Conservation (phyloP, 805 yeast species). For the Candida pini region DNA sequence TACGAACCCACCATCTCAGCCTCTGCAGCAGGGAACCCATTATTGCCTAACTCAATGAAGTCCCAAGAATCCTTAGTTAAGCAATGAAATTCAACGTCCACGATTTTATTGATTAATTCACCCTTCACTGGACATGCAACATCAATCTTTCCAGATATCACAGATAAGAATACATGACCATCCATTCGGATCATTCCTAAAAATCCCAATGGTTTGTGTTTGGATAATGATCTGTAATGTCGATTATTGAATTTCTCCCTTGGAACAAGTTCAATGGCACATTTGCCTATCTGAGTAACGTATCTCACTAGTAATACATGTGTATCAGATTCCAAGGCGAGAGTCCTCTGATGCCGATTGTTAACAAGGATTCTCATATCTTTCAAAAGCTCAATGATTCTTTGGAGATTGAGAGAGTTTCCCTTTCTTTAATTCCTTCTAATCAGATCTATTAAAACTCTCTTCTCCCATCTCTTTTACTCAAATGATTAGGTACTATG, state of each 20-base stretch:
- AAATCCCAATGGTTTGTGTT: slow-evolving; percentile 54
- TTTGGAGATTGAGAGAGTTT: too few relatives aligned
- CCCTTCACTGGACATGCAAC: slow-evolving; percentile 80
- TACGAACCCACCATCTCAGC: too few relatives aligned
- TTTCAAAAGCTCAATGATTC: too few relatives aligned
- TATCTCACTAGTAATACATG: slow-evolving; percentile 44
- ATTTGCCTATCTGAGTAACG: slow-evolving; percentile 29
- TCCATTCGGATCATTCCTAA: slow-evolving; percentile 75
- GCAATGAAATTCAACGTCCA: slow-evolving; percentile 83
- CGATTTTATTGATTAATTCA: slow-evolving; percentile 75
- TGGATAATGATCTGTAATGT: slow-evolving; percentile 38
- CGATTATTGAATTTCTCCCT: slow-evolving; percentile 32
- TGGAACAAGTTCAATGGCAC: slow-evolving; percentile 46
- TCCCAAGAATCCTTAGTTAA: slow-evolving; percentile 75
- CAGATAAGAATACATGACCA: slow-evolving; percentile 64
- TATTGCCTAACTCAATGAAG: slow-evolving; percentile 58
- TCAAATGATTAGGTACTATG: too few relatives aligned
- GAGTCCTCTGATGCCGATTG: slow-evolving; percentile 31
- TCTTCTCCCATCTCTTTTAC: too few relatives aligned
- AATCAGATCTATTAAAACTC: too few relatives aligned
- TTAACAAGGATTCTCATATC: slow-evolving; percentile 35
- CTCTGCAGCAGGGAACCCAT: slow-evolving; percentile 56
- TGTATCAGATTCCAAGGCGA: slow-evolving; percentile 37
- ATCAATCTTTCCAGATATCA: slow-evolving; percentile 67
- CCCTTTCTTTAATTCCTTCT: too few relatives aligned